These are phyloP conservation scores for Diaporthe citrichinensis DNA, from an alignment of 2,329 filamentous ascomycete species.

Conservation along the genomic window DNA sequence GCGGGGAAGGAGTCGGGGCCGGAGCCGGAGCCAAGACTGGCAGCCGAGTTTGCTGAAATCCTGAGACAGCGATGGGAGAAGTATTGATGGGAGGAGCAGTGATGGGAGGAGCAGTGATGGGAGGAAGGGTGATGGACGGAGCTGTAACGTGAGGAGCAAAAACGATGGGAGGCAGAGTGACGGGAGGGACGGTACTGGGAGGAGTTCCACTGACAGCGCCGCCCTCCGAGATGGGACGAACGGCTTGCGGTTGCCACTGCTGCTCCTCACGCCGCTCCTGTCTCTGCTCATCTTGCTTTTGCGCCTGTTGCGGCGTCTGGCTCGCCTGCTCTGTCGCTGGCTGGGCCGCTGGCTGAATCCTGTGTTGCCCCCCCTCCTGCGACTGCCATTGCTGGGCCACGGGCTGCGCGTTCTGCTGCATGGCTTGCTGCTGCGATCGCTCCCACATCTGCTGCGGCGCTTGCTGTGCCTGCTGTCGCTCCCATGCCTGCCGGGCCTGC, in stretches of 20 bases:
- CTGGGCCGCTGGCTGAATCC: neutral
- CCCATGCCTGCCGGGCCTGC: neutral
- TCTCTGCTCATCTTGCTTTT: neutral
- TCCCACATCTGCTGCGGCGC: neutral
- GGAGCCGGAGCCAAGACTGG: neutral
- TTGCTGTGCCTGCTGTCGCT: neutral
- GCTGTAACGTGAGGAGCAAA: neutral
- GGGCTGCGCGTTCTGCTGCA: neutral
- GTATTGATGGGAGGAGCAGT: neutral
- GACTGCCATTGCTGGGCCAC: neutral
- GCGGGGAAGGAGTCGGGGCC: neutral
- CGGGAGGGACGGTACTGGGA: neutral
- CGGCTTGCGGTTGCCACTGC: no score
- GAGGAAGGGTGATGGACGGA: neutral
- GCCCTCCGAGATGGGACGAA: neutral
- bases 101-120: neutral
- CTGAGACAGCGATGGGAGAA: neutral
- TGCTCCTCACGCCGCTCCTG: neutral
- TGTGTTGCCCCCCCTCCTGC: neutral
- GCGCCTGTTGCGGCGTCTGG: neutral
- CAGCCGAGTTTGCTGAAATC: neutral
- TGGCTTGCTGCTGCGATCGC: neutral
- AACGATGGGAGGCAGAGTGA: neutral
- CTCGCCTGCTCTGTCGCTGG: neutral
- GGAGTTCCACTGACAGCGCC: no score